Percentiles rank a stretch among this genome's conserved stretches.
Conservation (phyloP, 495 filamentous ascomycete genomes). For the Penicillium paxilli region DNA sequence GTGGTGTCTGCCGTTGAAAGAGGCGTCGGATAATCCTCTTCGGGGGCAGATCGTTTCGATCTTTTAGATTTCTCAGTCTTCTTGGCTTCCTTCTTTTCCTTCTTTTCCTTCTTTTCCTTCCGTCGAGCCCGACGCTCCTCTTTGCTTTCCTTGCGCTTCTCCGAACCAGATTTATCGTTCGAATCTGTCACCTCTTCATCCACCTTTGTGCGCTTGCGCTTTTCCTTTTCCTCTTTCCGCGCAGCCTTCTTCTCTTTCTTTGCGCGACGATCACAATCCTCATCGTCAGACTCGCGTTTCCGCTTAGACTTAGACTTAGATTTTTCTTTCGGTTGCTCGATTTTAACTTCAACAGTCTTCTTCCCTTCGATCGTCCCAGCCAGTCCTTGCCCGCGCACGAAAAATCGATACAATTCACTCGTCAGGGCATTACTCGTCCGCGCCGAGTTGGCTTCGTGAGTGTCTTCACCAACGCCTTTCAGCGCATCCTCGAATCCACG, state of each 20-base stretch:
- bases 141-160: slow-evolving; percentile 29
- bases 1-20: slow-evolving; percentile 30
- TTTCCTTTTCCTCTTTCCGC: slow-evolving; percentile 35
- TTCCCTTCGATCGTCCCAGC: slow-evolving; percentile 60
- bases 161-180: slow-evolving; percentile 8
- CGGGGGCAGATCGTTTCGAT: slow-evolving; percentile 16
- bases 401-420: slow-evolving; percentile 75
- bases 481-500: slow-evolving; percentile 77
- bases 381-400: slow-evolving; percentile 73
- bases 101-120: slow-evolving; percentile 33
- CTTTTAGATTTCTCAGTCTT: slow-evolving; percentile 24
- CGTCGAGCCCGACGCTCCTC: slow-evolving; percentile 24
- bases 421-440: slow-evolving; percentile 37
- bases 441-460: slow-evolving; percentile 10
- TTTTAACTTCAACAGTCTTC: slow-evolving; percentile 1
- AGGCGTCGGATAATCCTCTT: slow-evolving; percentile 44
- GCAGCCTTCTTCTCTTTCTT: slow-evolving; percentile 22
- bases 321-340: slow-evolving; percentile 11
- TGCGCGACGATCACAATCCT: slow-evolving; percentile 16
- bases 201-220: slow-evolving; percentile 38
- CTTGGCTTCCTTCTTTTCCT: slow-evolving; percentile 37
- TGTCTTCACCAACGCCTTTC: slow-evolving; percentile 61
- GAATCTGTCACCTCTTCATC: slow-evolving; percentile 24
- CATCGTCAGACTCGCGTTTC: slow-evolving; percentile 21
- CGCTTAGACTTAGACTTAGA: slow-evolving; percentile 26